Evolutionary conservation across 305 asterid species (phyloP), one percentile per base, ranked within the genome.

Genomic region (Lippia alba): DNA sequence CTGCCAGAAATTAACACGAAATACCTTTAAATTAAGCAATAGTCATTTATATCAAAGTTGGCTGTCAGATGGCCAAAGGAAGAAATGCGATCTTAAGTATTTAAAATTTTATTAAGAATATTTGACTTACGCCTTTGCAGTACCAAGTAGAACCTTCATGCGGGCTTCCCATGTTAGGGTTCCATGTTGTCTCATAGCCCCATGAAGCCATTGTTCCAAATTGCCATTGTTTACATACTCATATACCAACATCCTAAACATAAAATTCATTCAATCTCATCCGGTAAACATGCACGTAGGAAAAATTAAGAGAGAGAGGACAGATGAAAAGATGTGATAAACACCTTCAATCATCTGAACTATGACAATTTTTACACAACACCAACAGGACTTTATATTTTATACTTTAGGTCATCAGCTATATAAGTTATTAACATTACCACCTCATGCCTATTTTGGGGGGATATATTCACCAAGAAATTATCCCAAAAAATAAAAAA

Each of bases 131-230:
- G 98, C 99, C 72, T 90, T 94, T 15, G 99, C 98, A 20, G 99
- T 94, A 17, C 96, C 99, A 48, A 94, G 96, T 51, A 94, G 85
- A 78, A 92, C 93, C 85, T 92, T 92, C 89, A 94, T 83, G 0
- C 99, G 98, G 32, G 96, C 92, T 77, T 94, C 98, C 99, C 99
- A 94, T 64, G 96, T 88, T 59, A 94, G 83, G 36, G 83, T 83
- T 15, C 99, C 96, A 10, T 83, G 80, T 61, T 89, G 96, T 81
- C 91, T 80, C 96, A 92, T 87, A 48, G 91, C 91, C 73, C 97
- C 99, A 69, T 91, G 99, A 81, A 94, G 97, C 99, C 99, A 94
- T 60, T 94, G 99, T 73, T 94, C 99, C 63, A 94, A 80, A 78
- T 92, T 92, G 49, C 99, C 99, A 17, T 92, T 94, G 84, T 87